Conservation (phyloP, 495 filamentous ascomycete species). For the Xylaria longipes region DNA sequence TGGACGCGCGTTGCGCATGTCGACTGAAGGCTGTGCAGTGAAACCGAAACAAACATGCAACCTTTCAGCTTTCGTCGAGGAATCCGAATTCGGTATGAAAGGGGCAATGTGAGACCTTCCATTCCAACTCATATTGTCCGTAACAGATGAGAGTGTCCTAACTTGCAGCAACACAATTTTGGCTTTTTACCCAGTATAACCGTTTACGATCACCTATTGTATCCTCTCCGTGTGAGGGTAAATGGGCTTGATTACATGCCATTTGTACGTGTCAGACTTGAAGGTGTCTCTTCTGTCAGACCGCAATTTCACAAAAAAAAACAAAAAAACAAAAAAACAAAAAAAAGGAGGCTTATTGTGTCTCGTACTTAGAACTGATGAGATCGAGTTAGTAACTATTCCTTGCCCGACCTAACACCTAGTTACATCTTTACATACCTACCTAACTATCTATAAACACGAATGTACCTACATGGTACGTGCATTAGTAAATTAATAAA, state of each 20-base stretch:
- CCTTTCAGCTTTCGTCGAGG: slow-evolving; percentile 14
- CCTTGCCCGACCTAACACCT: not conserved
- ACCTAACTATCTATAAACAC: not conserved
- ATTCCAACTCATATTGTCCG: not conserved
- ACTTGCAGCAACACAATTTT: slow-evolving; percentile 6
- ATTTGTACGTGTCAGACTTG: not conserved
- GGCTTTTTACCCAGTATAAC: not conserved
- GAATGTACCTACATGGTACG: not conserved
- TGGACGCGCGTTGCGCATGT: slow-evolving; percentile 10
- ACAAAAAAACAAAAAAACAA: too few species aligned
- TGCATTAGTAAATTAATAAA: not conserved
- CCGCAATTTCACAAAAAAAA: slow-evolving; percentile 13
- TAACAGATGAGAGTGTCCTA: not conserved
- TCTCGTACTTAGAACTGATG: not conserved
- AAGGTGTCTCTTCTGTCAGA: not conserved
- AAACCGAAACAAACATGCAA: slow-evolving; percentile 12
- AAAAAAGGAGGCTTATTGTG: not conserved
- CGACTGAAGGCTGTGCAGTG: slow-evolving; percentile 11
- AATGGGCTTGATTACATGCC: not conserved
- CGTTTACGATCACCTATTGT: not conserved
- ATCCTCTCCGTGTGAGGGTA: not conserved
- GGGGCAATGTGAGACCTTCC: slow-evolving; percentile 7
- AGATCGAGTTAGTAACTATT: not conserved
- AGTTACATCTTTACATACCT: not conserved
- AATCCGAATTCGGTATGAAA: not conserved